Evolutionary conservation across 2,329 filamentous ascomycete genomes (phyloP), one percentile per base, ranked within the genome.

Genomic region (Sporothrix phasma): DNA sequence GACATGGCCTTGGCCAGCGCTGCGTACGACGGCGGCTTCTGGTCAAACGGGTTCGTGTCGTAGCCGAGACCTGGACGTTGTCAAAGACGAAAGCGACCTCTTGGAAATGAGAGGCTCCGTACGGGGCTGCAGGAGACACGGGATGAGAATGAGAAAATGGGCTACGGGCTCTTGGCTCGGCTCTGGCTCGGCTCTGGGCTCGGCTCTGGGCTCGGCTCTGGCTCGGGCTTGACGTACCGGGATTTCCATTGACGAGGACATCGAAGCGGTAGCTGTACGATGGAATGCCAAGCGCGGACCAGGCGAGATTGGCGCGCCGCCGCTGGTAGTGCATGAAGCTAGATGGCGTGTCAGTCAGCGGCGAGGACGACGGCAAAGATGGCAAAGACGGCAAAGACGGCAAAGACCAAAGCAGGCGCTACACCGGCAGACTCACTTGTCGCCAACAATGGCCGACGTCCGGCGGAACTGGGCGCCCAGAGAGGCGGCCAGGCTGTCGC

Each of bases 1-100:
- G 60, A 67, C 43, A 64, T 63, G 45, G 56, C 41, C 49, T 62
- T 65, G 29, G 64, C 47, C 8, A 84, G 72, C 5, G 72, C 68
- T 11, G 73, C 65, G 65, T 76, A 80, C 1, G 74, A 75, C 60
- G 76, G 69, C 0, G 79, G 76, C 69, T 76, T 73, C 58, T 73
- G 73, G 29, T 67, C 74, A 46, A 80, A 77, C 0, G 78, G 78
- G 64, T 73, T 75, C 1, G 59, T 66, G 1, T 66, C 54, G 64
- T 80, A 82, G 1, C 81, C 81, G 2, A 73, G 65, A 1, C 81
- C 82, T 75, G 66, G 6, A 76, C 71, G 66, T 85, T 84, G 67
- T 81, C 70, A 60, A 85, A 81, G 6, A 84, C 81, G 66, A 82
- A 83, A 0, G 77, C 74, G 0, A 83, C 78, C 70, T 84, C 81